These are phyloP conservation scores for Barnettozyma sucrosica DNA, from an alignment of 805 yeast species.

Conservation along the genomic window DNA sequence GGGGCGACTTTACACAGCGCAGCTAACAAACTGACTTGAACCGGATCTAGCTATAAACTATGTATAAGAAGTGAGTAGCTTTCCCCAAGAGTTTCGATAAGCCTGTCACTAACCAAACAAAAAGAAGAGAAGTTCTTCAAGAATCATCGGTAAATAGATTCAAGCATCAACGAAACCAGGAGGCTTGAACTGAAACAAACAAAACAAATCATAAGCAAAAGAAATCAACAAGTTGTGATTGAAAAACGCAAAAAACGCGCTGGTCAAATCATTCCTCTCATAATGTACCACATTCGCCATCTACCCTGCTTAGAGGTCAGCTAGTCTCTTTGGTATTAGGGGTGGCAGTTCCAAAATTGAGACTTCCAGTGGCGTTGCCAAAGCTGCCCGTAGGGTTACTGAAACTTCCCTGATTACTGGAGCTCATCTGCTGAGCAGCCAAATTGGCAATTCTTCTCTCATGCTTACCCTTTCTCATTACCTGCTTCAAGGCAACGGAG, in stretches of 20 bases:
- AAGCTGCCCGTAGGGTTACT: slow-evolving; percentile 20
- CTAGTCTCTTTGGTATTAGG: background rate
- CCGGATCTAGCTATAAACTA: background rate
- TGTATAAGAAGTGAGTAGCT: background rate
- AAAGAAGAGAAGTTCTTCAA: background rate
- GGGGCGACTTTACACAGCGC: too few relatives aligned
- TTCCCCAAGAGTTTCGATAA: background rate
- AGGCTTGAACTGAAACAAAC: background rate
- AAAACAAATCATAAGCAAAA: too few relatives aligned
- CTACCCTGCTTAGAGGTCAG: background rate
- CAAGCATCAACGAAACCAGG: background rate
- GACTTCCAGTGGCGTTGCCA: slow-evolving; percentile 5
- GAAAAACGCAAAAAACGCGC: background rate
- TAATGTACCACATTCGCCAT: too few relatives aligned
- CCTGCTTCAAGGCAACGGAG: slow-evolving; percentile 86
- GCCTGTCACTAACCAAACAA: background rate
- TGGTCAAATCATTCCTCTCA: background rate
- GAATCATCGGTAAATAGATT: background rate
- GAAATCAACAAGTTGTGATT: background rate
- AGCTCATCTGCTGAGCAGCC: slow-evolving; percentile 15
- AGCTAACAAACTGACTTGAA: background rate
- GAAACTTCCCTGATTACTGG: slow-evolving; percentile 18
- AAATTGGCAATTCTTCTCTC: slow-evolving; percentile 65
- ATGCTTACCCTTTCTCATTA: slow-evolving; percentile 88
- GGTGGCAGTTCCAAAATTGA: background rate